These are phyloP conservation scores for Beta lomatogona DNA, from an alignment of 179 eudicot species.

Conservation along the genomic window DNA sequence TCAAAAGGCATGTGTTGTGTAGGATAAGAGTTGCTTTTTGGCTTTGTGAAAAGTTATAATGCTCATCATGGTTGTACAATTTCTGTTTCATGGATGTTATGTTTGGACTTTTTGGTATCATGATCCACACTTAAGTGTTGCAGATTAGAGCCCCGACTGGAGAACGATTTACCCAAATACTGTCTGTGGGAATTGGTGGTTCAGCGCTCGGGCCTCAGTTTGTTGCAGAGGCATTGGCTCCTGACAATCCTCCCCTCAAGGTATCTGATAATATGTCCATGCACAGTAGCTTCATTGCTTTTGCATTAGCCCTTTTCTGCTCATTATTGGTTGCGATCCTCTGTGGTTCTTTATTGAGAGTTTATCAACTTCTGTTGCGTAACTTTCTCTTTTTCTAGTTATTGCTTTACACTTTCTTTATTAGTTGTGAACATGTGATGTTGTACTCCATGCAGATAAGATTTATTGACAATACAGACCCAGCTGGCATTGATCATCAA, in stretches of 20 bases:
- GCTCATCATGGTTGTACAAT: neutral
- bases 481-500: constrained; percentile 99
- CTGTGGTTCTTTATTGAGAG: neutral
- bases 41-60: neutral
- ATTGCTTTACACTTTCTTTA: neutral
- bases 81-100: neutral
- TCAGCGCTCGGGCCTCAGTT: constrained; percentile 99
- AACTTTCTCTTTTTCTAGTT: neutral
- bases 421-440: constrained; percentile 1
- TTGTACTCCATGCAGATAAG: constrained; percentile 62
- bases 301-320: neutral
- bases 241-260: constrained; percentile 98
- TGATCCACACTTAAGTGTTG: constrained; percentile 4
- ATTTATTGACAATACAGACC: constrained; percentile 98
- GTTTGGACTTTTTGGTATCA: constrained; percentile 7
- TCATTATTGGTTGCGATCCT: neutral
- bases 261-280: constrained; percentile 33
- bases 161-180: constrained; percentile 73
- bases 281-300: neutral
- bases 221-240: constrained; percentile 99
- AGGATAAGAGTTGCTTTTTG: neutral
- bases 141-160: constrained; percentile 81
- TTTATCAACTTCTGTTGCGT: neutral
- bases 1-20: neutral
- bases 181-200: constrained; percentile 96